A percentile compares a stretch with the other conserved stretches of the same genome.
phyloP scores from a whole-genome alignment of 2,329 filamentous ascomycete genomes.

The Clarireedia hainanense region DNA sequence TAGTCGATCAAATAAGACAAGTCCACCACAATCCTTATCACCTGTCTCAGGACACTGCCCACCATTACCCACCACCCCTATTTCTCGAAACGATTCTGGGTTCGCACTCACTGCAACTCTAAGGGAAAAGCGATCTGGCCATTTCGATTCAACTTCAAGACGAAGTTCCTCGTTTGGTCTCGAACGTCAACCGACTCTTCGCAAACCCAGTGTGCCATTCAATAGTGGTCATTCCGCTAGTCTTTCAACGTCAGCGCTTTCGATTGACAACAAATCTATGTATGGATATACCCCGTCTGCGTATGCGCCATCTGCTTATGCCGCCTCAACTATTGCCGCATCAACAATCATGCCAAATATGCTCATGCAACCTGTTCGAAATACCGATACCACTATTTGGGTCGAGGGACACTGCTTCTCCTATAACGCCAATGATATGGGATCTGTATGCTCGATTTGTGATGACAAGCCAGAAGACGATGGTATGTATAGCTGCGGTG shows the following conservation, averaged over 20 bases:
- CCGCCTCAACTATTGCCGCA: constrained; percentile 76
- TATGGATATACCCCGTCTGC: constrained; percentile 71
- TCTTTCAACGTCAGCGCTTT: constrained; percentile 58
- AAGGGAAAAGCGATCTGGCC: constrained; percentile 87
- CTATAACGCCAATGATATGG: constrained; percentile 51
- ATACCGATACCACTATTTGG: constrained; percentile 75
- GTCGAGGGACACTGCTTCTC: constrained; percentile 78
- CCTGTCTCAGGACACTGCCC: constrained; percentile 74
- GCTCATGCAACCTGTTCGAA: constrained; percentile 68
- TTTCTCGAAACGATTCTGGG: constrained; percentile 87
- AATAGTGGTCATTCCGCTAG: constrained; percentile 56
- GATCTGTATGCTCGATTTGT: constrained; percentile 62
- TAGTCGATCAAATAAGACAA: constrained; percentile 54
- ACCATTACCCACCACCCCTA: constrained; percentile 63
- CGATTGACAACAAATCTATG: constrained; percentile 31
- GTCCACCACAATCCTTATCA: constrained; percentile 59
- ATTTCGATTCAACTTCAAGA: constrained; percentile 69
- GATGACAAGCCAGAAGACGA: constrained; percentile 61
- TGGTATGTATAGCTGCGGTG: constrained; percentile 66
- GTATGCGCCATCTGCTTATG: constrained; percentile 78
- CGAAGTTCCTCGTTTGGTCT: constrained; percentile 90
- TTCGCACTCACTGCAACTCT: constrained; percentile 80
- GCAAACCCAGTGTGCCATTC: constrained; percentile 68
- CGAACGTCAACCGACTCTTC: constrained; percentile 59
- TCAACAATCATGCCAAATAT: constrained; percentile 83